Conservation (phyloP, 345 rosid genomes). For the Erucastrum elatum region DNA sequence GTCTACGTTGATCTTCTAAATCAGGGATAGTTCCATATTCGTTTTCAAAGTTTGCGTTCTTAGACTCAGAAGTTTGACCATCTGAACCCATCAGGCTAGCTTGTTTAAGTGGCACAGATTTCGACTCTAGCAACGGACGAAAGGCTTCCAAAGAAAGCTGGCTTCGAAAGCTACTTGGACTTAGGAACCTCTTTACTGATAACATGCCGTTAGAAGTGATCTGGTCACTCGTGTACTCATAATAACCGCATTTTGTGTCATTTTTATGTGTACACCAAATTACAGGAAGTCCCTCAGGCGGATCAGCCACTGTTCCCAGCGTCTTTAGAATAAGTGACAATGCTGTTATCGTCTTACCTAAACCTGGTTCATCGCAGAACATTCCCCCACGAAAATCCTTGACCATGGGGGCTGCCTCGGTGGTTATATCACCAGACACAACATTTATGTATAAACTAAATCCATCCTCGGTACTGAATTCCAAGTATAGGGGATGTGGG, state of each 20-base stretch:
- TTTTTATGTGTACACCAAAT: conserved; percentile 73
- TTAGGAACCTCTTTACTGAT: conserved; percentile 45
- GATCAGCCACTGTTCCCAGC: conserved; percentile 77
- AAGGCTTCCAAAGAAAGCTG: conserved; percentile 45
- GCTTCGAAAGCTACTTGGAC: conserved; percentile 47
- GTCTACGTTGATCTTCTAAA: conserved; percentile 48
- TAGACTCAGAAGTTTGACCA: conserved; percentile 43
- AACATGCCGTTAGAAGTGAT: conserved; percentile 37
- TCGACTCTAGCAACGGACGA: conserved; percentile 36
- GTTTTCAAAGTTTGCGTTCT: conserved; percentile 35
- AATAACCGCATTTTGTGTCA: conserved; percentile 71
- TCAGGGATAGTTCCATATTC: conserved; percentile 36
- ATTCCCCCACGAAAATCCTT: conserved; percentile 89
- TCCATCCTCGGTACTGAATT: conserved; percentile 70
- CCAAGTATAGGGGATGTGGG: conserved; percentile 71
- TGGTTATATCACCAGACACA: conserved; percentile 68
- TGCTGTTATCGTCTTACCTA: conserved; percentile 94
- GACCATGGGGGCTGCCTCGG: conserved; percentile 63
- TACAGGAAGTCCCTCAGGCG: conserved; percentile 70
- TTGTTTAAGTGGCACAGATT: conserved; percentile 52
- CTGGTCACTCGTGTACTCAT: conserved; percentile 59
- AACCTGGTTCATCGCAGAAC: conserved; percentile 99
- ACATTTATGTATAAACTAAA: conserved; percentile 59
- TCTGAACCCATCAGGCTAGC: conserved; percentile 47
- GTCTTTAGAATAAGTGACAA: conserved; percentile 89